Conservation (phyloP, 208 protist species). For the Wallacemonas sp. region DNA sequence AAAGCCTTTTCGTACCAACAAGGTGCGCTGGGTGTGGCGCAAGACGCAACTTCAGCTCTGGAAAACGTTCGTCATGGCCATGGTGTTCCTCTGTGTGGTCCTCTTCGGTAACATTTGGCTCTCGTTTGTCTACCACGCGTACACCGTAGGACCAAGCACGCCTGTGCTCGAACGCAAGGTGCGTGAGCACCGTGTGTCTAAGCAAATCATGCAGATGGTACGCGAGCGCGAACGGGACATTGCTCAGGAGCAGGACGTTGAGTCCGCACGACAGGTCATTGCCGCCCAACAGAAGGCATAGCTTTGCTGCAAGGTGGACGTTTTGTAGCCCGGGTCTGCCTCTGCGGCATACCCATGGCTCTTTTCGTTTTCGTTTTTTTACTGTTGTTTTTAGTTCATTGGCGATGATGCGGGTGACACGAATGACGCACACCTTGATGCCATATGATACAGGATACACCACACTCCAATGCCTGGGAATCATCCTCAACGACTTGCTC, state of each 20-base stretch:
- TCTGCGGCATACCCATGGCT: no score
- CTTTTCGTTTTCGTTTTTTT: conserved; percentile 14
- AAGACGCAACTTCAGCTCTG: conserved; percentile 85
- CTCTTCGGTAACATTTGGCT: conserved; percentile 87
- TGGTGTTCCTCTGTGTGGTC: conserved; percentile 79
- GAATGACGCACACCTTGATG: no score
- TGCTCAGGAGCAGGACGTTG: conserved; percentile 62
- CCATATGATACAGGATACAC: no score
- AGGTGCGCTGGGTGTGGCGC: conserved; percentile 81
- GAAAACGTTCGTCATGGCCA: conserved; percentile 87
- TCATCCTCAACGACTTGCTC: no score
- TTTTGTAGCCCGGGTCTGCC: no score
- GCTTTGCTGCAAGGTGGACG: no score
- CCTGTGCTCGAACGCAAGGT: conserved; percentile 89
- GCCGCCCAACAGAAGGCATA: conserved; percentile 56
- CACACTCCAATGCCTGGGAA: no score
- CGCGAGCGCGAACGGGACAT: conserved; percentile 83
- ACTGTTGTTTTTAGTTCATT: no score
- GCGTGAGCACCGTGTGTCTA: conserved; percentile 87
- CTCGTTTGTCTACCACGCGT: conserved; percentile 89
- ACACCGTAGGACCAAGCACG: conserved; percentile 82
- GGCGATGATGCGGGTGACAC: no score
- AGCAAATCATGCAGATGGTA: conserved; percentile 92
- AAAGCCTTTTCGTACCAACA: conserved; percentile 84
- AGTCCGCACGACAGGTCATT: conserved; percentile 55